Evolutionary conservation across 139 green algal species (phyloP).

Genomic region (Pleodorina starrii): DNA sequence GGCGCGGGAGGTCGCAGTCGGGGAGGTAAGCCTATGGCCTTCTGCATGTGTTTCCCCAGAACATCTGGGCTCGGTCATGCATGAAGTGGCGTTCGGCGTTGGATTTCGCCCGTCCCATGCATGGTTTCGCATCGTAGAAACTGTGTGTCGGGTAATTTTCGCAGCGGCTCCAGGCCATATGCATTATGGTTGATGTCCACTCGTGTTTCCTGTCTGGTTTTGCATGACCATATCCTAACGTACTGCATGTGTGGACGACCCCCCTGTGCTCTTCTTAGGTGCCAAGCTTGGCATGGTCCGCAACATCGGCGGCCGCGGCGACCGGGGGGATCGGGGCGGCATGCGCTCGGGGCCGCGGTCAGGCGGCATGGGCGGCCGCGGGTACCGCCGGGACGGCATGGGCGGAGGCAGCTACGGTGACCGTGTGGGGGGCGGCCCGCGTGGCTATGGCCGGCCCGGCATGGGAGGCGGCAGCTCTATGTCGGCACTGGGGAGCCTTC

Average conservation of each 20-base stretch:
- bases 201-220: no score
- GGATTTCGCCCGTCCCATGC: no score
- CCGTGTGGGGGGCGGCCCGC: background rate
- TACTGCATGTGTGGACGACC: no score
- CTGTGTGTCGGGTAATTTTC: no score
- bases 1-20: slow-evolving; percentile 27
- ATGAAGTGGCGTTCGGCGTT: no score
- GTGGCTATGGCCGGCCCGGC: slow-evolving; percentile 23
- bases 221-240: no score
- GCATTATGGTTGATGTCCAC: no score
- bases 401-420: slow-evolving; percentile 46
- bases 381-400: slow-evolving; percentile 57
- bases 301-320: slow-evolving; percentile 20
- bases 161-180: no score
- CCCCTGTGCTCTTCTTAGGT: no score
- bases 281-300: background rate
- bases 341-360: slow-evolving; percentile 52
- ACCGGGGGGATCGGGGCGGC: slow-evolving; percentile 53
- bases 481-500: slow-evolving; percentile 22
- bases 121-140: no score
- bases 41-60: no score
- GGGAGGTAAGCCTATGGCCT: slow-evolving; percentile 6
- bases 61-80: no score
- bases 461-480: slow-evolving; percentile 52
- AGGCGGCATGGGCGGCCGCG: slow-evolving; percentile 51